Evolutionary conservation across 305 asterid species (phyloP).

Genomic region (Petunia hybrid): DNA sequence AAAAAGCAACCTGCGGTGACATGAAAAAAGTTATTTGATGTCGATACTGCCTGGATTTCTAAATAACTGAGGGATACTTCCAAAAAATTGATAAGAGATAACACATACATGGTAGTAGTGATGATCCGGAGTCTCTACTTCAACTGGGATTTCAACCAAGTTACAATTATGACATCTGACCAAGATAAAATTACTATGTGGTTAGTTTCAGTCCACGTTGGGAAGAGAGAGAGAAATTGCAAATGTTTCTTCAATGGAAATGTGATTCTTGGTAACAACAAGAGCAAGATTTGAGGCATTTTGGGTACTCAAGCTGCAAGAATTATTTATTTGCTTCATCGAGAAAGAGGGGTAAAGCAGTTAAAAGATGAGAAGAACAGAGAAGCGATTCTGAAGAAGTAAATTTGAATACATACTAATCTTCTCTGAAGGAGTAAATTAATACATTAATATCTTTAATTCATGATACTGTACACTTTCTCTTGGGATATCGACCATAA

Average conservation of each 20-base stretch:
- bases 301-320: too few species aligned
- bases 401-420: too few species aligned
- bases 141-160: slow-evolving; percentile 61
- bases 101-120: slow-evolving; percentile 61
- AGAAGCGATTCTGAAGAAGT: not conserved
- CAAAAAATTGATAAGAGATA: not conserved
- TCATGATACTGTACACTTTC: not conserved
- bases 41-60: not conserved
- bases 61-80: slow-evolving; percentile 12
- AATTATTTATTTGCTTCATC: not conserved
- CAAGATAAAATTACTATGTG: slow-evolving; percentile 13
- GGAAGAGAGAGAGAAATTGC: not conserved
- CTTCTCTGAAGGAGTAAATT: too few species aligned
- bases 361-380: not conserved
- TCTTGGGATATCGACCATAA: too few species aligned
- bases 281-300: not conserved
- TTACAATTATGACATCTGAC: slow-evolving; percentile 61
- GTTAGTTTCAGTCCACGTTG: slow-evolving; percentile 15
- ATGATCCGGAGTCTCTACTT: slow-evolving; percentile 64
- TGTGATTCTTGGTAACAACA: slow-evolving; percentile 17
- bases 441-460: not conserved
- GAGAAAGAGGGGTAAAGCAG: not conserved
- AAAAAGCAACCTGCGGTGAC: slow-evolving; percentile 57
- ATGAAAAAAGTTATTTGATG: slow-evolving; percentile 11
- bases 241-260: not conserved